Evolutionary conservation across 2,329 filamentous ascomycete species (phyloP), one percentile per base, ranked within the genome.

Genomic region (Camillea tinctor): DNA sequence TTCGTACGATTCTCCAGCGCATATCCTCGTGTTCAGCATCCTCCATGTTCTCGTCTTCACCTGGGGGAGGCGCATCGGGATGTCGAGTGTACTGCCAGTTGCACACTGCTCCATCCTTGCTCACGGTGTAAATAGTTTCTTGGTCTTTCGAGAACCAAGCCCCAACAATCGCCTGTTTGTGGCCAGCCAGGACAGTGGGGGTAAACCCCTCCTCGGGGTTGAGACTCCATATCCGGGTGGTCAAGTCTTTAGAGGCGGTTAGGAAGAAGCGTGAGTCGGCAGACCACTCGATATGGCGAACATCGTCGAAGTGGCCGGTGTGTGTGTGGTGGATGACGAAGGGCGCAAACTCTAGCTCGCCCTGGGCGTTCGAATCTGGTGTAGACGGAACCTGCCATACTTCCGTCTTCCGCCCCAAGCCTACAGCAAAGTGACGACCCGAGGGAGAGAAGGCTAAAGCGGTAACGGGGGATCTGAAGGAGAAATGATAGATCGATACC

Each of bases 141-240:
- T 99, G 95, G 68, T 96, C 88, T 63, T 90, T 88, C 0, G 93
- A 96, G 73, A 99, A 99, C 88, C 93, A 99, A n/a, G 93, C 93
- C n/a, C 90, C 92, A 57, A 96, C 84, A 2, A 99, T 91, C 17
- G 86, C 89, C 75, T 97, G 93, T 73, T 93, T 88, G 76, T 99
- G 96, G 1, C 95, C 95, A 3, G 92, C 89, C 63, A 99, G 79
- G 17, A 93, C 92, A 1, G 95, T 99, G 0, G 94, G 93, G 54
- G 88, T 86, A 75, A 98, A 98, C 1, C 90, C 91, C 62, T 94
- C 91, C 70, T 97, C 92, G 1, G 88, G 84, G 67, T 96, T 85
- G 66, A 97, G 79, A 73, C 93, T 98, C 94, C 94, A 99, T 86
- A 99, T 91, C 72, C 93, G 86, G 48, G 92, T 90, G 0, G 93